Percentiles rank a stretch among this genome's conserved stretches.
Conservation (phyloP, 495 filamentous ascomycete species). For the Amniculicola lignicola region DNA sequence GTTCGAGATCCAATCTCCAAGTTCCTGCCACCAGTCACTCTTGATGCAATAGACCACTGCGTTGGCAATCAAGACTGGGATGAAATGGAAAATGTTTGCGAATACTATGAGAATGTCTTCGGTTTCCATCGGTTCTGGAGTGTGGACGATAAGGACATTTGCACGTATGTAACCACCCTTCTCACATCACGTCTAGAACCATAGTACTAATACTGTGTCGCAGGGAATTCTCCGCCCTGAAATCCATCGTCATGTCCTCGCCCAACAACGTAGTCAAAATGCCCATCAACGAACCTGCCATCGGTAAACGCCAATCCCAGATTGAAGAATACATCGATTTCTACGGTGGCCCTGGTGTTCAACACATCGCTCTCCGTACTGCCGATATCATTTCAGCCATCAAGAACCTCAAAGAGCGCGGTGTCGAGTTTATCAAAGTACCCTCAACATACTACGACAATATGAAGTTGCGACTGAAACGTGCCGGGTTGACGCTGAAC, state of each 20-base stretch:
- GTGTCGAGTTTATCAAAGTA: constrained; percentile 85
- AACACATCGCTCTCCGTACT: constrained; percentile 86
- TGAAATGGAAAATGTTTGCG: constrained; percentile 78
- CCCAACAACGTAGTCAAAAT: constrained; percentile 84
- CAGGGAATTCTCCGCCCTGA: constrained; percentile 74
- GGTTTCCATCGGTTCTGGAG: constrained; percentile 94
- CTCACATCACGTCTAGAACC: not conserved
- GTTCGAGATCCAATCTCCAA: constrained; percentile 48
- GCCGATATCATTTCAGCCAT: constrained; percentile 73
- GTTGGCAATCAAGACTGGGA: constrained; percentile 93
- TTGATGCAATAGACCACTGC: constrained; percentile 82
- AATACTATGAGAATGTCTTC: constrained; percentile 83
- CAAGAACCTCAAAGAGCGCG: constrained; percentile 66
- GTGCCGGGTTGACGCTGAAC: constrained; percentile 52
- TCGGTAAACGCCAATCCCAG: constrained; percentile 79
- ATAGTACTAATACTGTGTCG: not conserved
- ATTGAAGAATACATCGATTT: constrained; percentile 92
- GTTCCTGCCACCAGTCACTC: constrained; percentile 57
- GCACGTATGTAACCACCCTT: constrained; percentile 48
- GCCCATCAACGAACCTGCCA: constrained; percentile 94
- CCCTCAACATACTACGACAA: constrained; percentile 78
- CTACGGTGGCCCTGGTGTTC: constrained; percentile 80
- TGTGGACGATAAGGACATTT: constrained; percentile 82
- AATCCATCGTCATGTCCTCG: constrained; percentile 81
- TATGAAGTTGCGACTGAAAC: constrained; percentile 64